phyloP scores from a whole-genome alignment of 2,329 filamentous ascomycete genomes.

The Colletotrichum spinosum region DNA sequence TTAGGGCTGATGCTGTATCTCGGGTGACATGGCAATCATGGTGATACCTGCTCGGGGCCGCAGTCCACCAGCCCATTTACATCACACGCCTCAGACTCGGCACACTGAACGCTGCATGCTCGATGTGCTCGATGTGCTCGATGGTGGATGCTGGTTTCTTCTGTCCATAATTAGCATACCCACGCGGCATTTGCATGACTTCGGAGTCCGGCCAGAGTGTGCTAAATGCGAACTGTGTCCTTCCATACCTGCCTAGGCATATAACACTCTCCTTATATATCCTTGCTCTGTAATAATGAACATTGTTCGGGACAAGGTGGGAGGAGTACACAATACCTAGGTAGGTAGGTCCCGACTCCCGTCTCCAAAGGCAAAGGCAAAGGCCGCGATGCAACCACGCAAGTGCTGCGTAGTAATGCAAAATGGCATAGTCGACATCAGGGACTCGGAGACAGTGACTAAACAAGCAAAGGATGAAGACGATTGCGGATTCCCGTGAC shows the following conservation, averaged over 20 bases:
- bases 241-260: background rate
- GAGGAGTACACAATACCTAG: background rate
- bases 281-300: background rate
- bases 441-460: background rate
- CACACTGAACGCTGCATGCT: too few relatives aligned
- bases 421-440: too few relatives aligned
- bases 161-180: slow-evolving; percentile 26
- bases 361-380: too few relatives aligned
- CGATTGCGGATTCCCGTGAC: slow-evolving; percentile 7
- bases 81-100: too few relatives aligned
- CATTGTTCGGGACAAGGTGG: slow-evolving; percentile 13
- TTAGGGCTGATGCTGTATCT: slow-evolving; percentile 6
- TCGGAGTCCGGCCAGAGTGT: slow-evolving; percentile 26
- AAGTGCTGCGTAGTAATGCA: too few relatives aligned
- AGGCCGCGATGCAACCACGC: too few relatives aligned
- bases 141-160: too few relatives aligned
- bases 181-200: slow-evolving; percentile 13
- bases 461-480: slow-evolving; percentile 11
- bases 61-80: background rate
- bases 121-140: too few relatives aligned
- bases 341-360: too few relatives aligned
- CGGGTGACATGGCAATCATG: slow-evolving; percentile 25
- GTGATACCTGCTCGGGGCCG: slow-evolving; percentile 14
- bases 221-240: slow-evolving; percentile 8
- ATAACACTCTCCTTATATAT: background rate